These are phyloP conservation scores for Nakataea oryzae DNA, from an alignment of 2,329 filamentous ascomycete species.

Conservation along the genomic window DNA sequence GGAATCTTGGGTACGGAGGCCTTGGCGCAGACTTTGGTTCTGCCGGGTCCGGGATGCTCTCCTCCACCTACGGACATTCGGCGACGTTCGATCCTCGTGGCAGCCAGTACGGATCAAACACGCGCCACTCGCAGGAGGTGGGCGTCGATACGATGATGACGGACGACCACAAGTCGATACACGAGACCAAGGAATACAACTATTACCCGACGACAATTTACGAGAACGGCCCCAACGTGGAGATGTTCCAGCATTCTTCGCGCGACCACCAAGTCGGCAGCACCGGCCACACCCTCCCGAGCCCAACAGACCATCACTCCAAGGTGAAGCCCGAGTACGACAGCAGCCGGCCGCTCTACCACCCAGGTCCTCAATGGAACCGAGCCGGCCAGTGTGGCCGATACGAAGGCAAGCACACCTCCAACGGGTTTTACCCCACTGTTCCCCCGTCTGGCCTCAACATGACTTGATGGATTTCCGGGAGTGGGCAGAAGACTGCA, in stretches of 20 bases:
- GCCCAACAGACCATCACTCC: conserved; percentile 10
- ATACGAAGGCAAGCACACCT: conserved; percentile 42
- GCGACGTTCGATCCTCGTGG: conserved; percentile 28
- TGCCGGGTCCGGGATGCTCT: conserved; percentile 26
- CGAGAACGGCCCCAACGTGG: conserved; percentile 32
- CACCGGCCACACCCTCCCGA: conserved; percentile 6
- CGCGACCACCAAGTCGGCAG: conserved; percentile 19
- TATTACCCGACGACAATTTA: conserved; percentile 43
- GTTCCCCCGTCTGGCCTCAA: conserved; percentile 34
- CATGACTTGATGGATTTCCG: conserved; percentile 19
- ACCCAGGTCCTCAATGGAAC: conserved; percentile 28
- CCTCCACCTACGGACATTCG: conserved; percentile 20
- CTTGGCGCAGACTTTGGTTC: conserved; percentile 25
- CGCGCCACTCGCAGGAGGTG: conserved; percentile 36
- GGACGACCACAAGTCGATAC: conserved; percentile 40
- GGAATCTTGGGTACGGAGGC: conserved; percentile 37
- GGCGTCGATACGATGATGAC: conserved; percentile 38
- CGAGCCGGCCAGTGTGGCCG: conserved; percentile 28
- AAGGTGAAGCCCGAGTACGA: conserved; percentile 43
- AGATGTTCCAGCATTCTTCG: conserved; percentile 33
- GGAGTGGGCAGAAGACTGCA: neutral
- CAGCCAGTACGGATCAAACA: conserved; percentile 28
- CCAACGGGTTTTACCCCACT: conserved; percentile 43
- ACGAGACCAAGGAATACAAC: conserved; percentile 39
- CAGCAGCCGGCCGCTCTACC: conserved; percentile 32